These are phyloP conservation scores for Drechslera avenae DNA, from an alignment of 2,329 filamentous ascomycete species.

Conservation along the genomic window DNA sequence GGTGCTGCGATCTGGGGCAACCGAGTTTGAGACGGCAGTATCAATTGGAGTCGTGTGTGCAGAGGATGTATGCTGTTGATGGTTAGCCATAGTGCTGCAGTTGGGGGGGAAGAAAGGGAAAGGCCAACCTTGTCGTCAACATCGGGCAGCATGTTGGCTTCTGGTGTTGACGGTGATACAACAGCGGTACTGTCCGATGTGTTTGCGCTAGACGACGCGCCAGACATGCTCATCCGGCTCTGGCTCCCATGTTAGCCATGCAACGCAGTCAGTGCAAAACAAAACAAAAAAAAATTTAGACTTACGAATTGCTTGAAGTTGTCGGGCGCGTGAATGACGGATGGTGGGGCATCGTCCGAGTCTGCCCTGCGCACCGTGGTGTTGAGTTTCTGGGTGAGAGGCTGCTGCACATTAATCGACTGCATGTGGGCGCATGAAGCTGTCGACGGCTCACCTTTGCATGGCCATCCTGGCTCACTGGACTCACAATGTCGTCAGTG, in stretches of 20 bases:
- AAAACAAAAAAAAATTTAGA: slow-evolving; percentile 14
- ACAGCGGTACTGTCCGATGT: slow-evolving; percentile 45
- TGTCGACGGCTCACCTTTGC: slow-evolving; percentile 33
- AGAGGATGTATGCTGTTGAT: slow-evolving; percentile 36
- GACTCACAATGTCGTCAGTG: slow-evolving; percentile 45
- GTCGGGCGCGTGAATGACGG: slow-evolving; percentile 88
- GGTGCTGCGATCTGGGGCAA: slow-evolving; percentile 67
- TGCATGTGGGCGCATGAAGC: slow-evolving; percentile 2
- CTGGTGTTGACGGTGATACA: slow-evolving; percentile 45
- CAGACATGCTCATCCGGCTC: slow-evolving; percentile 38
- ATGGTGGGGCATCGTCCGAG: slow-evolving; percentile 78
- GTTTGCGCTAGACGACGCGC: slow-evolving; percentile 37
- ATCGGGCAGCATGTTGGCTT: slow-evolving; percentile 46
- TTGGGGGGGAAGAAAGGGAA: no score
- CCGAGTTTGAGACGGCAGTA: slow-evolving; percentile 65
- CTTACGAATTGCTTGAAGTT: slow-evolving; percentile 80
- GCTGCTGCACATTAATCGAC: slow-evolving; percentile 28
- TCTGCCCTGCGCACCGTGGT: slow-evolving; percentile 56
- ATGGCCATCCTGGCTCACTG: slow-evolving; percentile 39
- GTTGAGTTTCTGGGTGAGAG: slow-evolving; percentile 53
- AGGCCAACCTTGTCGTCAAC: slow-evolving; percentile 44
- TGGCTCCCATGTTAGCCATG: slow-evolving; percentile 37
- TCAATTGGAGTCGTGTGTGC: slow-evolving; percentile 73
- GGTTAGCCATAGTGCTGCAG: slow-evolving; percentile 22
- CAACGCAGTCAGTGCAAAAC: slow-evolving; percentile 31